Percentiles rank a stretch among this genome's conserved stretches.
Evolutionary conservation across 73 alveolate genomes (phyloP).

Genomic region (Paramecium primaurelia): DNA sequence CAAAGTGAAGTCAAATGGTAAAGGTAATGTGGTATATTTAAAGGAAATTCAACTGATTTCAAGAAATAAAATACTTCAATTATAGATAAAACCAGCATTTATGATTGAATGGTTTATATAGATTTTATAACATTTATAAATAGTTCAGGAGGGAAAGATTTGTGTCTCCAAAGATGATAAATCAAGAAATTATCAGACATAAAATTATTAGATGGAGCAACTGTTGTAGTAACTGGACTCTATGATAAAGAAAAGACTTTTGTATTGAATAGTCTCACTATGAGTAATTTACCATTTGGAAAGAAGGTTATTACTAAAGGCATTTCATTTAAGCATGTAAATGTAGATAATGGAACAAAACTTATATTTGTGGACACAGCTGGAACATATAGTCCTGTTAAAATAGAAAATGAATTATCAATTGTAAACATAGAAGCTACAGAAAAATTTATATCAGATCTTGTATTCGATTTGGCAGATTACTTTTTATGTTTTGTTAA

Average conservation of each 20-base stretch:
- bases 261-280: constrained; percentile 23
- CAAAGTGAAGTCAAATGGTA: background rate
- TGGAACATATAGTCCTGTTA: constrained; percentile 58
- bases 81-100: constrained; percentile 47
- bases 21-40: constrained; percentile 29
- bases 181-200: background rate
- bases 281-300: constrained; percentile 41
- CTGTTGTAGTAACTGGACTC: constrained; percentile 58
- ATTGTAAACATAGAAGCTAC: constrained; percentile 58
- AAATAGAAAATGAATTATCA: constrained; percentile 41
- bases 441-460: constrained; percentile 36
- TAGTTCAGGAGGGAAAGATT: constrained; percentile 53
- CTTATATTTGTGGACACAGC: constrained; percentile 57
- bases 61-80: background rate
- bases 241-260: constrained; percentile 60
- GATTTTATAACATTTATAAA: constrained; percentile 49
- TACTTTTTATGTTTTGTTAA: constrained; percentile 58
- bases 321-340: constrained; percentile 39
- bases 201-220: constrained; percentile 19
- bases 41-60: constrained; percentile 33
- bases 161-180: background rate
- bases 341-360: constrained; percentile 55
- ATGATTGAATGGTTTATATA: constrained; percentile 63
- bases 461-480: constrained; percentile 56
- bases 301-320: constrained; percentile 56